Evolutionary conservation across 805 yeast genomes (phyloP).

Genomic region (Ogataea trehaloabstinens): DNA sequence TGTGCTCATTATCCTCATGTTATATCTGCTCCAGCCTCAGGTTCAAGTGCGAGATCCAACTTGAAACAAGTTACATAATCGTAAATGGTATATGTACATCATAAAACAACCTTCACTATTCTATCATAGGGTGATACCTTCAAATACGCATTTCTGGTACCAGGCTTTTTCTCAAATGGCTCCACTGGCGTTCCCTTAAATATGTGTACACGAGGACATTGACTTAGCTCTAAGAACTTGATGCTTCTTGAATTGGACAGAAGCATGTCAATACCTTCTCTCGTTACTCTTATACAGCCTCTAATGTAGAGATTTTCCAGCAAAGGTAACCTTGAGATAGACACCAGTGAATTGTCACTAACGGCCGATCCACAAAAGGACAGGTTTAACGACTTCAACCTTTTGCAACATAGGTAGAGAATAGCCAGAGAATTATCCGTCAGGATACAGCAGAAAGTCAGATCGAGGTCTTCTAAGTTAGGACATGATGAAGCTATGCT

Average conservation of each 20-base stretch:
- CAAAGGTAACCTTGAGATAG: constrained; percentile 53
- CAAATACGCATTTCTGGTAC: constrained; percentile 56
- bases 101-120: constrained; percentile 57
- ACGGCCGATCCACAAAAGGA: constrained; percentile 82
- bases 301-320: constrained; percentile 51
- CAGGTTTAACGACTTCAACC: constrained; percentile 50
- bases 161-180: constrained; percentile 47
- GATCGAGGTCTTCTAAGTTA: constrained; percentile 52
- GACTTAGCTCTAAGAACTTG: constrained; percentile 57
- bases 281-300: constrained; percentile 74
- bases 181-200: constrained; percentile 63
- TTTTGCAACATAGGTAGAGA: constrained; percentile 62
- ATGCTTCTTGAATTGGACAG: constrained; percentile 55
- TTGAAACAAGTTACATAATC: neutral
- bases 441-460: constrained; percentile 74
- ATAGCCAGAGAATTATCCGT: constrained; percentile 69
- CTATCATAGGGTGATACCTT: constrained; percentile 47
- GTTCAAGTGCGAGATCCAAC: neutral
- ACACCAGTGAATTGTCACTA: constrained; percentile 63
- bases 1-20: too few species aligned
- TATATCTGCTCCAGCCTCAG: neutral
- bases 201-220: constrained; percentile 66
- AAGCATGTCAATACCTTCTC: constrained; percentile 72
- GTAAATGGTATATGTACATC: constrained; percentile 7
- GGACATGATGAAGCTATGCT: constrained; percentile 62